phyloP scores from a whole-genome alignment of 2,329 filamentous ascomycete genomes.

The Acrocalymma vagum region DNA sequence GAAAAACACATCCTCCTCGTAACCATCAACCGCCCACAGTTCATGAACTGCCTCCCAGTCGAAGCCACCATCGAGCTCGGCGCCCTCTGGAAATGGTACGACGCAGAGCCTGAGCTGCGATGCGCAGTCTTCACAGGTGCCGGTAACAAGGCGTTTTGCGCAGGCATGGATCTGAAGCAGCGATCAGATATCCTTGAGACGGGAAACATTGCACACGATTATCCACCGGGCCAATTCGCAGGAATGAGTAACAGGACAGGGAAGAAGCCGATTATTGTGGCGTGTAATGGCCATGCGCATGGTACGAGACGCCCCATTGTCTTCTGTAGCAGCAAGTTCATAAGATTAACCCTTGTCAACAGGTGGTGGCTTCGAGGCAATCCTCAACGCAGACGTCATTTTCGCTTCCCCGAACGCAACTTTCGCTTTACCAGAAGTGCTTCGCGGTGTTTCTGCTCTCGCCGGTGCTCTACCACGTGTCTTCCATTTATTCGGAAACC shows the following conservation, averaged over 20 bases:
- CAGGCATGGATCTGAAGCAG: conserved; percentile 60
- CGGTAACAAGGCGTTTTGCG: conserved; percentile 60
- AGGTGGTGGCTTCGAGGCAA: conserved; percentile 63
- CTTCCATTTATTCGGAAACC: conserved; percentile 53
- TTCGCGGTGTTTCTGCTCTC: conserved; percentile 58
- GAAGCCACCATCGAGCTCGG: conserved; percentile 53
- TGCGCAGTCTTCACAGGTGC: conserved; percentile 55
- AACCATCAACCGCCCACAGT: conserved; percentile 55
- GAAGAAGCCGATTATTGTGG: conserved; percentile 32
- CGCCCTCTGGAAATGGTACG: conserved; percentile 59
- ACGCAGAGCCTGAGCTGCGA: conserved; percentile 52
- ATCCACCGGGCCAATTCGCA: conserved; percentile 27
- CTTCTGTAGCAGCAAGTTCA: conserved; percentile 51
- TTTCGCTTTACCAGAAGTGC: conserved; percentile 60
- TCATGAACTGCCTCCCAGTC: conserved; percentile 49
- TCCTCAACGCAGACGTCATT: conserved; percentile 60
- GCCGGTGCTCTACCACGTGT: conserved; percentile 59
- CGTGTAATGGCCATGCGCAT: conserved; percentile 32
- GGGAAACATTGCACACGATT: conserved; percentile 24
- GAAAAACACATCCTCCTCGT: conserved; percentile 55
- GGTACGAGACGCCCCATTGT: conserved; percentile 40
- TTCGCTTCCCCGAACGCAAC: conserved; percentile 57
- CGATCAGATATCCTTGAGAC: conserved; percentile 19
- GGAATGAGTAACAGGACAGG: conserved; percentile 32
- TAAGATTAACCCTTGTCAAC: conserved; percentile 56